phyloP scores from a whole-genome alignment of 106 monocot species.

The Ottelia alismoides region DNA sequence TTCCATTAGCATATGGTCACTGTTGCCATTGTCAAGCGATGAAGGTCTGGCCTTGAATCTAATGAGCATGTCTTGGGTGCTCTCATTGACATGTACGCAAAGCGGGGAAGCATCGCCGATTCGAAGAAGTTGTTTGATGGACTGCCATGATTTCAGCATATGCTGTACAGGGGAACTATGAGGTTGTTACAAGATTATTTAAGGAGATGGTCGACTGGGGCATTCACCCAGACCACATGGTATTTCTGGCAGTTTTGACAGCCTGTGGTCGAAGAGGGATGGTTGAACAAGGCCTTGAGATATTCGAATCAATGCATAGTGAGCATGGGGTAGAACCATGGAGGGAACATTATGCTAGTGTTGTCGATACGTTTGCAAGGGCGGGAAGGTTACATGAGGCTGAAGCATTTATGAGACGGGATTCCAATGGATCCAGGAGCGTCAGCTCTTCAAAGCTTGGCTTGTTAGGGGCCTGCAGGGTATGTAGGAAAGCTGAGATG shows the following conservation, averaged over 20 bases:
- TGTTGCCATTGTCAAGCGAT: conserved; percentile 37
- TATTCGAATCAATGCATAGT: conserved; percentile 37
- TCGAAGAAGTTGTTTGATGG: conserved; percentile 45
- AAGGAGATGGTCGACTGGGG: conserved; percentile 34
- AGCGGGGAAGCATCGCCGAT: conserved; percentile 40
- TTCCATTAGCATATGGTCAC: conserved; percentile 40
- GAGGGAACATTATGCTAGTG: conserved; percentile 73
- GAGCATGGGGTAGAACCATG: conserved; percentile 41
- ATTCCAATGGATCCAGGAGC: conserved; percentile 36
- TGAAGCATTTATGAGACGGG: conserved; percentile 21
- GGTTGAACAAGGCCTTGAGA: conserved; percentile 26
- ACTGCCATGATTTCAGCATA: conserved; percentile 63
- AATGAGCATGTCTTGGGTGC: conserved; percentile 35
- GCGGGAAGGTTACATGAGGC: conserved; percentile 65
- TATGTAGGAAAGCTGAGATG: conserved; percentile 53
- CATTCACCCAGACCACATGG: conserved; percentile 41
- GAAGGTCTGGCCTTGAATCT: conserved; percentile 40
- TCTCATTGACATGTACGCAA: conserved; percentile 47
- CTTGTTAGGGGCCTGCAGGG: conserved; percentile 58
- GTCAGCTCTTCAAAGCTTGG: conserved; percentile 52
- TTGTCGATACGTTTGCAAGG: conserved; percentile 85
- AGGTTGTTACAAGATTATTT: conserved; percentile 38
- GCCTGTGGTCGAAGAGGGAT: conserved; percentile 66
- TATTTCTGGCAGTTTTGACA: conserved; percentile 52
- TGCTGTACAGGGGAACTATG: conserved; percentile 49